Evolutionary conservation across 805 yeast genomes (phyloP).

Genomic region (Teunomyces pallodes): DNA sequence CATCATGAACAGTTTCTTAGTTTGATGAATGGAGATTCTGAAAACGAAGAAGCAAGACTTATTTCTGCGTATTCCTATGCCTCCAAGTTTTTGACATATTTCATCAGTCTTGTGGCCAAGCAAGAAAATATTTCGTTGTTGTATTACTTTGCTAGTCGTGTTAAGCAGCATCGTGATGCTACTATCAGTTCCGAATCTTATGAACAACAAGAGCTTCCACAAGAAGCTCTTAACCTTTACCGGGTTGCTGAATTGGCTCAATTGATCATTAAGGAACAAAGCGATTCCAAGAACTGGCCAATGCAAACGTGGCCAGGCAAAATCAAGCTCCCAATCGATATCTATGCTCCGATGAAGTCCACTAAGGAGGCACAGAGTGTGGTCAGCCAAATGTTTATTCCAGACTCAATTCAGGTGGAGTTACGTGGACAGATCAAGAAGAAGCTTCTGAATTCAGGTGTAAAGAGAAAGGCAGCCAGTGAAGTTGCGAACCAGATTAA

Average conservation of each 20-base stretch:
- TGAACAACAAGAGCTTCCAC: constrained; percentile 19
- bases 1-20: constrained; percentile 68
- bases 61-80: constrained; percentile 52
- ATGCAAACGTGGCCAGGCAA: constrained; percentile 82
- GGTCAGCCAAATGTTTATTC: constrained; percentile 54
- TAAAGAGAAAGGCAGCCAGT: constrained; percentile 11
- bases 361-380: constrained; percentile 56
- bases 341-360: constrained; percentile 61
- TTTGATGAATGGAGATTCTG: constrained; percentile 22
- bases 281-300: constrained; percentile 62
- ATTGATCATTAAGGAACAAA: constrained; percentile 55
- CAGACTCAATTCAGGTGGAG: constrained; percentile 42
- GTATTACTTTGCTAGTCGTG: constrained; percentile 72
- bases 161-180: constrained; percentile 74
- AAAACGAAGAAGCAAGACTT: constrained; percentile 16
- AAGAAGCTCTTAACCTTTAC: constrained; percentile 48
- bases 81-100: constrained; percentile 58
- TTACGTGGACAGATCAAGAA: constrained; percentile 29
- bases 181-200: constrained; percentile 31
- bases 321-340: constrained; percentile 63
- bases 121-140: constrained; percentile 68
- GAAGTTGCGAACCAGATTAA: constrained; percentile 8
- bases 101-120: constrained; percentile 56
- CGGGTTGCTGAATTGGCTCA: constrained; percentile 73
- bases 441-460: constrained; percentile 14